phyloP scores from a whole-genome alignment of 2,329 filamentous ascomycete genomes.

The Alternaria ventricosa region DNA sequence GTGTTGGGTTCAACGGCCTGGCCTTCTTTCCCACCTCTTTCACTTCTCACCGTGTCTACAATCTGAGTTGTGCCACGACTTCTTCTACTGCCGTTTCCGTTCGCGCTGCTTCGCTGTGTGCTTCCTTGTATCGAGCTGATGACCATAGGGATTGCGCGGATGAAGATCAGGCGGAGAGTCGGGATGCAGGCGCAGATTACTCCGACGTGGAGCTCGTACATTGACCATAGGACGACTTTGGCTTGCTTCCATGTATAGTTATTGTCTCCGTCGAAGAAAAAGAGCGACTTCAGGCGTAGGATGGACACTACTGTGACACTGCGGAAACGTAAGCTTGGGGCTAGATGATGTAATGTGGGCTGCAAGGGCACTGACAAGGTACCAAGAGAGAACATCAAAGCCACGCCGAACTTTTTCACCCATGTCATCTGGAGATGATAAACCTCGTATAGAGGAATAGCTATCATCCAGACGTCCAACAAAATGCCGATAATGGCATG shows the following conservation, averaged over 20 bases:
- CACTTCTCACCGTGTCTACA: background rate
- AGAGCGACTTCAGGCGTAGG: conserved; percentile 49
- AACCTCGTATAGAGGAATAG: conserved; percentile 40
- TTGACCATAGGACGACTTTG: conserved; percentile 20
- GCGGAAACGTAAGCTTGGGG: background rate
- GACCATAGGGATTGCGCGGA: conserved; percentile 36
- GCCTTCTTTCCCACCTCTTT: background rate
- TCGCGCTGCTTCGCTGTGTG: background rate
- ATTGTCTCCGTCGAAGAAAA: conserved; percentile 48
- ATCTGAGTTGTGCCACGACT: conserved; percentile 20
- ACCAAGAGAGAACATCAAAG: conserved; percentile 43
- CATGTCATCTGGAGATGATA: conserved; percentile 32
- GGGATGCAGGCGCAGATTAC: conserved; percentile 54
- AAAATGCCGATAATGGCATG: conserved; percentile 37
- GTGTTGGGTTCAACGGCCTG: background rate
- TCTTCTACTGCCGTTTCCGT: conserved; percentile 15
- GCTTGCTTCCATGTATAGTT: conserved; percentile 47
- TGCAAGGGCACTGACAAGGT: conserved; percentile 18
- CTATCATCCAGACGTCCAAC: conserved; percentile 30
- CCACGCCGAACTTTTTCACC: conserved; percentile 42
- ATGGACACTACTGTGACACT: conserved; percentile 45
- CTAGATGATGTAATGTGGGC: no score
- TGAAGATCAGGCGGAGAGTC: conserved; percentile 43
- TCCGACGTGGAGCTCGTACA: conserved; percentile 24
- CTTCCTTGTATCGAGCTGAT: conserved; percentile 36